phyloP scores from a whole-genome alignment of 2,329 filamentous ascomycete genomes.

The Furcasterigmium sp. region DNA sequence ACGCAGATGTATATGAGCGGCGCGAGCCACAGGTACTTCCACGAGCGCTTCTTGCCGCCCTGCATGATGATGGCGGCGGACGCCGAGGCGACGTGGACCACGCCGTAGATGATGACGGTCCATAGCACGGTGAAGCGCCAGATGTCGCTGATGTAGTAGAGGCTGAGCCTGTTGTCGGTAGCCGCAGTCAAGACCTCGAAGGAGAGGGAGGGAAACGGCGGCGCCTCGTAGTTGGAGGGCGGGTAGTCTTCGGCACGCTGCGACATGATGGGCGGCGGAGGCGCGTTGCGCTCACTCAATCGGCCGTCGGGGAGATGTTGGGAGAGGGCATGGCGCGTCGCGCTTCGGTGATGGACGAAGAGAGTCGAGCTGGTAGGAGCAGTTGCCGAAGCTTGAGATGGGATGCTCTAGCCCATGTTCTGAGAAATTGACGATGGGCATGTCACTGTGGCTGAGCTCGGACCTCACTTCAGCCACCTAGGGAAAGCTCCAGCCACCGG shows the following conservation, averaged over 20 bases:
- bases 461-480: no score
- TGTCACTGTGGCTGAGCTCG: no score
- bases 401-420: no score
- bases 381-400: no score
- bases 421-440: no score
- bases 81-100: constrained; percentile 69
- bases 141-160: constrained; percentile 72
- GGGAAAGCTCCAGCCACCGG: no score
- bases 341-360: no score
- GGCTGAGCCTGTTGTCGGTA: constrained; percentile 42
- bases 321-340: background rate
- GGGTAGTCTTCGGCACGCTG: constrained; percentile 21
- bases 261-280: constrained; percentile 1
- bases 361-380: no score
- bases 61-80: constrained; percentile 70
- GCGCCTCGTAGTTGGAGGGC: constrained; percentile 54
- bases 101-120: constrained; percentile 74
- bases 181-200: constrained; percentile 53
- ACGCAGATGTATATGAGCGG: constrained; percentile 66
- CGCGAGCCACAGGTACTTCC: constrained; percentile 64
- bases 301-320: background rate
- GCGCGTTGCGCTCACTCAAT: background rate
- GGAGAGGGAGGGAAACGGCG: constrained; percentile 77
- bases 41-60: constrained; percentile 48
- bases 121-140: constrained; percentile 85